A percentile compares a stretch with the other conserved stretches of the same genome.
Evolutionary conservation across 2,329 filamentous ascomycete species (phyloP).

Genomic region (Diaporthe nobilis): DNA sequence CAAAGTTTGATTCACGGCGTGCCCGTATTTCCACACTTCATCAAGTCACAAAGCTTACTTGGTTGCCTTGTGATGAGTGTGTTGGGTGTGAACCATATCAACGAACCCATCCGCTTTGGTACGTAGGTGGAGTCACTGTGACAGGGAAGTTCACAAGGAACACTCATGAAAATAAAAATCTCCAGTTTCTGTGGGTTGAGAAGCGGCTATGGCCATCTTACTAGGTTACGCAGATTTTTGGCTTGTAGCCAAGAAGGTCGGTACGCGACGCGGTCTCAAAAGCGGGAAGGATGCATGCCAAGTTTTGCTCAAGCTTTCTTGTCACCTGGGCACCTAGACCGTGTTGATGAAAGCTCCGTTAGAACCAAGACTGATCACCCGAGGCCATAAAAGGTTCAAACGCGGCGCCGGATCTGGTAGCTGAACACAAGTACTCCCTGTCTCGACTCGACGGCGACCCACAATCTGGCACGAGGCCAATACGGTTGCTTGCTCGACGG

Average conservation of each 20-base stretch:
- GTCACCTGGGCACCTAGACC: not conserved
- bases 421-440: not conserved
- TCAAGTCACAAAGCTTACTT: not conserved
- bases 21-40: not conserved
- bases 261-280: not conserved
- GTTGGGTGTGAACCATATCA: not conserved
- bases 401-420: not conserved
- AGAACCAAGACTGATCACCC: not conserved
- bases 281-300: slow-evolving; percentile 10
- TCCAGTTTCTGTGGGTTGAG: not conserved
- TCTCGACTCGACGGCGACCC: not conserved
- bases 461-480: not conserved
- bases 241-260: not conserved
- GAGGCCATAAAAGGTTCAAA: not conserved
- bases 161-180: not conserved
- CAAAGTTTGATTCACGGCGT: not conserved
- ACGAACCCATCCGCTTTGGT: not conserved
- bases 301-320: slow-evolving; percentile 4
- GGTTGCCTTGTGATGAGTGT: not conserved
- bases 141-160: not conserved
- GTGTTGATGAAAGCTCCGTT: not conserved
- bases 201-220: not conserved
- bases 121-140: not conserved
- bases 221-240: not conserved
- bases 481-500: too few species aligned